Evolutionary conservation across 768 basidiomycete genomes (phyloP).

Genomic region (Suillus hirtellus): DNA sequence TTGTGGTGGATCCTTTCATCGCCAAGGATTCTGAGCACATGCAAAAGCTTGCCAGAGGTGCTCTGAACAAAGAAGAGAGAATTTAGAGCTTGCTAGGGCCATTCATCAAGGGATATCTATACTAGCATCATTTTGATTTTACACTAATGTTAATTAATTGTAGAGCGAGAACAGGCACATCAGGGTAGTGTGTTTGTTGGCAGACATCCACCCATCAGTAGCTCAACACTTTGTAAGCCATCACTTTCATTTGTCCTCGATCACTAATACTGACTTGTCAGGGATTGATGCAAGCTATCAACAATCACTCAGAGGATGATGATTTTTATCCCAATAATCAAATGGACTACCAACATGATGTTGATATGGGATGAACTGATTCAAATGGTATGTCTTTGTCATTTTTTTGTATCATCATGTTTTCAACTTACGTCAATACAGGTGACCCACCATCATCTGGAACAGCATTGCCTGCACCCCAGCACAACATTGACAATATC

Average conservation of each 20-base stretch:
- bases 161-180: not conserved
- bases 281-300: not conserved
- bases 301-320: not conserved
- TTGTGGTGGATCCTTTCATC: not conserved
- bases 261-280: not conserved
- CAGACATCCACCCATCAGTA: not conserved
- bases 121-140: not conserved
- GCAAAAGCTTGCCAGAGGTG: not conserved
- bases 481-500: slow-evolving; percentile 10
- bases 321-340: not conserved
- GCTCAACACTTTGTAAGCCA: not conserved
- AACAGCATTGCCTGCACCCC: not conserved
- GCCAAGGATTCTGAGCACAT: not conserved
- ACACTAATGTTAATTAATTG: not conserved
- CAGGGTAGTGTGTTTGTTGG: not conserved
- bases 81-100: not conserved
- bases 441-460: not conserved
- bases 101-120: not conserved
- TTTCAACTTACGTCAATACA: not conserved
- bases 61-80: not conserved
- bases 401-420: not conserved
- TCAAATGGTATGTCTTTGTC: not conserved
- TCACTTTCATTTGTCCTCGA: not conserved
- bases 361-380: not conserved
- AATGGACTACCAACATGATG: not conserved